These are phyloP conservation scores for Calonectria leucothoes DNA, from an alignment of 2,329 filamentous ascomycete genomes.

Conservation along the genomic window DNA sequence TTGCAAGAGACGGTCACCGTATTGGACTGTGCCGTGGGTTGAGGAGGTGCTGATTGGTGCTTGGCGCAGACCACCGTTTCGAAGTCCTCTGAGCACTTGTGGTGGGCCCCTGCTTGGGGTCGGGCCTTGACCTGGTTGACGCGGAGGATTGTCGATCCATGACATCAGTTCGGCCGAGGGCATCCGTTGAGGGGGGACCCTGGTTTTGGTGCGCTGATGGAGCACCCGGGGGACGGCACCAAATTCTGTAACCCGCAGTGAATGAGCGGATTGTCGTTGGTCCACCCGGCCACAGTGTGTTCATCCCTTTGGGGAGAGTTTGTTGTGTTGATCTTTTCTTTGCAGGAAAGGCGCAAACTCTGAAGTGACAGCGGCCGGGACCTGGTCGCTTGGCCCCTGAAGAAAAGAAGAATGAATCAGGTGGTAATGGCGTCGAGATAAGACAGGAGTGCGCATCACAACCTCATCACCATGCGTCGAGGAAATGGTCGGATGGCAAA, in stretches of 20 bases:
- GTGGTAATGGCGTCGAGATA: constrained; percentile 7
- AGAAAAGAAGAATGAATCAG: constrained; percentile 4
- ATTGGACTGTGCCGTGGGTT: constrained; percentile 31
- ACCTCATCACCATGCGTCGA: constrained; percentile 2
- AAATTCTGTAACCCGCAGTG: constrained; percentile 21
- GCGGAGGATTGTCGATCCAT: constrained; percentile 45
- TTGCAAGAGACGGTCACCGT: constrained; percentile 31
- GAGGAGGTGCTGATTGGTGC: constrained; percentile 27
- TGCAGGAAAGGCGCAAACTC: background rate
- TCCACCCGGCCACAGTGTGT: constrained; percentile 8
- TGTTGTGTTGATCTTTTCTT: constrained; percentile 10
- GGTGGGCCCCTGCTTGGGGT: constrained; percentile 19
- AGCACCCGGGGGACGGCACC: constrained; percentile 27
- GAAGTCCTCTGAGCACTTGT: constrained; percentile 17
- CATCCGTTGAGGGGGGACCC: constrained; percentile 22
- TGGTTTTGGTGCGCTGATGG: constrained; percentile 30
- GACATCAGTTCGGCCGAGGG: constrained; percentile 45
- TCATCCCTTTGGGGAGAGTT: constrained; percentile 12
- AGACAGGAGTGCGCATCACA: background rate
- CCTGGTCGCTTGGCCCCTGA: background rate
- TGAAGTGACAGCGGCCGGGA: background rate
- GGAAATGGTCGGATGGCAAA: background rate
- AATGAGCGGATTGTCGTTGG: constrained; percentile 13
- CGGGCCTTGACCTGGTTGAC: constrained; percentile 27
- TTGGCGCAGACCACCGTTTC: constrained; percentile 38